Evolutionary conservation across 805 yeast genomes (phyloP), one percentile per base, ranked within the genome.

Genomic region (Sugiyamaella floridensis): DNA sequence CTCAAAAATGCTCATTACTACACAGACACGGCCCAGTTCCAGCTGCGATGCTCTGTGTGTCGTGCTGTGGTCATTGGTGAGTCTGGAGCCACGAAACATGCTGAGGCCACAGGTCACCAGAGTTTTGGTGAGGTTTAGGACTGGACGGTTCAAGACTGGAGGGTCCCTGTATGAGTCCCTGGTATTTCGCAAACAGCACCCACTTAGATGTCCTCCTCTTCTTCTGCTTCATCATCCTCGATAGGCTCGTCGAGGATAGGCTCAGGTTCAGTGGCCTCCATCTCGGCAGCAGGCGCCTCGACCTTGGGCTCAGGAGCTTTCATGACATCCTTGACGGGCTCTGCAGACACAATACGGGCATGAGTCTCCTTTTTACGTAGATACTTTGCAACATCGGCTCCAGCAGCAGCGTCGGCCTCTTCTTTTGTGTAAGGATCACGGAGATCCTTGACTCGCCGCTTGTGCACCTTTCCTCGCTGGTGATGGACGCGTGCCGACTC

Each of bases 341-440:
- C 37, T 5, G 12, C n/a, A 8, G 37, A 5, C n/a, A 11, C n/a
- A 4, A 40, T 40, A 10, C 9, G 37, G 9, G 37, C 37, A 10
- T 32, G 55, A 54, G 6, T 29, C 53, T 65, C 69, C 59, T 79
- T 82, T 67, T 76, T 74, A 64, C 49, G 66, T 62, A 84, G 65
- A 66, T 81, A 90, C 66, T 79, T 83, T 48, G 76, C 76, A 62
- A 92, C 72, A 65, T 88, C 84, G 15, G 77, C 72, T 2, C 98
- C 98, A 0, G 85, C 79, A 1, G 96, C 97, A 32, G 97, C 96
- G 63, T 89, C 89, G 41, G 95, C 84, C 64, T 92, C 98, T 55
- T 85, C 80, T 51, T 81, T 84, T 4, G 97, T 82, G 66, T 92
- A 92, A 8, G 97, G 97, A 47, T 76, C 81, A 53, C 78, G 80